Conservation (phyloP, 352 stramenopile species). For the Phytophthora capsici region DNA sequence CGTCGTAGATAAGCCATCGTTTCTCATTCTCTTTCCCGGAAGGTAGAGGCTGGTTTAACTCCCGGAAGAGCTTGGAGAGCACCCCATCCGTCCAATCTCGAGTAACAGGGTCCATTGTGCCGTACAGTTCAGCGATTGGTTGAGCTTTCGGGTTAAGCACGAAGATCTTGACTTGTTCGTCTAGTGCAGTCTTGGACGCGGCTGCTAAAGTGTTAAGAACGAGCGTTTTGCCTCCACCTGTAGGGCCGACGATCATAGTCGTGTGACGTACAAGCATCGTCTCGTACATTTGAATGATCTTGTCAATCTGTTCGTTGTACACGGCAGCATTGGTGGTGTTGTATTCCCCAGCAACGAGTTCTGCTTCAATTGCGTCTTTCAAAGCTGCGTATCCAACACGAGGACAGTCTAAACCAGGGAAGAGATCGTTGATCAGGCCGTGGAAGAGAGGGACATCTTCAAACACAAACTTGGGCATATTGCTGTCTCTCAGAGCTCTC, state of each 20-base stretch:
- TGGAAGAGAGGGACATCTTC: constrained; percentile 95
- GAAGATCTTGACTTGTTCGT: constrained; percentile 93
- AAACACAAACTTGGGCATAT: constrained; percentile 98
- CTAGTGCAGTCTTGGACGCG: constrained; percentile 84
- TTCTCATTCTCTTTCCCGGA: constrained; percentile 93
- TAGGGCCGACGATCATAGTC: constrained; percentile 96
- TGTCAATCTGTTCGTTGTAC: constrained; percentile 94
- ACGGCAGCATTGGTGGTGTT: constrained; percentile 72
- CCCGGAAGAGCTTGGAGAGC: constrained; percentile 94
- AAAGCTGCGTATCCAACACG: constrained; percentile 92
- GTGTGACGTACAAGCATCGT: constrained; percentile 96
- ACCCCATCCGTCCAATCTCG: constrained; percentile 97
- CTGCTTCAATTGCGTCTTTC: constrained; percentile 87
- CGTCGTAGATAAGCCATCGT: constrained; percentile 96
- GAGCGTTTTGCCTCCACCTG: constrained; percentile 93
- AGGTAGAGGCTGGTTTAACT: constrained; percentile 94
- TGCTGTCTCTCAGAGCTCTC: constrained; percentile 94
- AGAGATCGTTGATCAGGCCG: constrained; percentile 95
- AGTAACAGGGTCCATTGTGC: constrained; percentile 95
- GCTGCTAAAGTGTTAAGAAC: constrained; percentile 91
- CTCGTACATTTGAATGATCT: constrained; percentile 98
- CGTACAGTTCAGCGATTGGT: constrained; percentile 94
- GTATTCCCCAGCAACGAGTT: constrained; percentile 88
- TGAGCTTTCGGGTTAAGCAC: constrained; percentile 96
- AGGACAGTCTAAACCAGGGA: constrained; percentile 93